Base-by-base conservation (phyloP, 352 stramenopile genomes). In the Aphanomyces astaci region DNA sequence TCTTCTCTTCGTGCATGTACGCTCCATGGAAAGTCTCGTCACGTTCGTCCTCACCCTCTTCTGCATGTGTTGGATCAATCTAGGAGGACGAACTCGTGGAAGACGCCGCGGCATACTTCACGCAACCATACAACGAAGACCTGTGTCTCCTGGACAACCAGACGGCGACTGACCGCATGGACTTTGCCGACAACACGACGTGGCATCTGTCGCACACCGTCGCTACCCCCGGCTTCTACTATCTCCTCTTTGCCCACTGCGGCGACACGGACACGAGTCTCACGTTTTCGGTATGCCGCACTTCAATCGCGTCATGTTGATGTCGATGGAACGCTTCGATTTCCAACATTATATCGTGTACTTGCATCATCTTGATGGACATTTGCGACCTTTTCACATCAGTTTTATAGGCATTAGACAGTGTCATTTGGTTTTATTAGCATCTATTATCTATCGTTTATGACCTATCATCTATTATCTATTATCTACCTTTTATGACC, bases 181-280 rank as follows among this genome's bases (percentile, higher is more conserved):
- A 94, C 67, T 74, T 94, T 53, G 72, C 76, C 1, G 78, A 90
- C 57, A 72, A 70, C 2, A 57, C 65, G 0, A 82, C 81, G 0
- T 89, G 85, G 76, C 76, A 77, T 33, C 22, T 56, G 25, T n/a
- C 49, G 25, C 27, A 70, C 32, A 24, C 40, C 33, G 24, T 65
- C 40, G 64, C 82, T 0, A 51, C 24, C 1, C 68, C 76, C 2
- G 89, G 90, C 2, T 90, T 96, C 53, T 97, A 97, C 76, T 93
- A 94, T 60, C 64, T 96, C 22, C 87, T 96, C 49, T 96, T 89
- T 71, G 87, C 78, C 19, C 82, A 91, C 15, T 97, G 90, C 73
- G 64, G 60, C 11, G 82, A 75, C 0, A 72, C 72, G 28, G 77
- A 85, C 31, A 72, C 96, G 60, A 71, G 85, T 48, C 79, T 96